Evolutionary conservation across 2,329 filamentous ascomycete genomes (phyloP).

Genomic region (Colletotrichum sp.): DNA sequence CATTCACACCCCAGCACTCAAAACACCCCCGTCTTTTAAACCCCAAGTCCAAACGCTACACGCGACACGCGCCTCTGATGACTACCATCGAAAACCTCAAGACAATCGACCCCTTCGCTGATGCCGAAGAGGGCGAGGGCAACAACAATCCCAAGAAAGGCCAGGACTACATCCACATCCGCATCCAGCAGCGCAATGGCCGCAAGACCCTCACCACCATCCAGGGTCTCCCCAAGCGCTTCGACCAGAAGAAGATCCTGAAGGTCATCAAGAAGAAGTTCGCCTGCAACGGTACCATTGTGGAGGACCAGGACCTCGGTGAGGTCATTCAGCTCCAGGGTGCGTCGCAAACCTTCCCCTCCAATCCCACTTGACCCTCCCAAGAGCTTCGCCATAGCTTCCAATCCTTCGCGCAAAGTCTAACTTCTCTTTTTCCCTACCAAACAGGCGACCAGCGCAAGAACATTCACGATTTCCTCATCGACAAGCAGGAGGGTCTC

Average conservation of each 20-base stretch:
- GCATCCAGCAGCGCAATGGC: slow-evolving; percentile 53
- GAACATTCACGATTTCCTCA: slow-evolving; percentile 89
- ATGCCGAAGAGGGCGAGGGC: slow-evolving; percentile 24
- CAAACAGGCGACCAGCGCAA: slow-evolving; percentile 81
- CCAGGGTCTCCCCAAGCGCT: slow-evolving; percentile 98
- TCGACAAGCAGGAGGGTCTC: slow-evolving; percentile 85
- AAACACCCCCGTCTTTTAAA: neutral
- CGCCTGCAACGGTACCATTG: slow-evolving; percentile 25
- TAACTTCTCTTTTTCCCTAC: neutral
- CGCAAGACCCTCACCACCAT: slow-evolving; percentile 99
- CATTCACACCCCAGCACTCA: neutral
- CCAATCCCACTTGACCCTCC: neutral
- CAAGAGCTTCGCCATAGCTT: neutral
- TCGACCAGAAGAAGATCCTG: slow-evolving; percentile 99
- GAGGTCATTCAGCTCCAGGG: slow-evolving; percentile 24
- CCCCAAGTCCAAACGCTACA: neutral
- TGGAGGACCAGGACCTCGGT: slow-evolving; percentile 23
- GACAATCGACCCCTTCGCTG: slow-evolving; percentile 25
- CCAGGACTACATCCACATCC: slow-evolving; percentile 25
- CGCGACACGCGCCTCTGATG: slow-evolving; percentile 18
- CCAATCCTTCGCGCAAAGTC: neutral
- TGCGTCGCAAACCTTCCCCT: neutral
- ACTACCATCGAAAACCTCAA: slow-evolving; percentile 27
- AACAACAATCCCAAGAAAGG: slow-evolving; percentile 20
- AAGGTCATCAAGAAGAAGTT: slow-evolving; percentile 99